Base-by-base conservation (phyloP, 495 filamentous ascomycete genomes). In the Aspergillus bertholletiae region DNA sequence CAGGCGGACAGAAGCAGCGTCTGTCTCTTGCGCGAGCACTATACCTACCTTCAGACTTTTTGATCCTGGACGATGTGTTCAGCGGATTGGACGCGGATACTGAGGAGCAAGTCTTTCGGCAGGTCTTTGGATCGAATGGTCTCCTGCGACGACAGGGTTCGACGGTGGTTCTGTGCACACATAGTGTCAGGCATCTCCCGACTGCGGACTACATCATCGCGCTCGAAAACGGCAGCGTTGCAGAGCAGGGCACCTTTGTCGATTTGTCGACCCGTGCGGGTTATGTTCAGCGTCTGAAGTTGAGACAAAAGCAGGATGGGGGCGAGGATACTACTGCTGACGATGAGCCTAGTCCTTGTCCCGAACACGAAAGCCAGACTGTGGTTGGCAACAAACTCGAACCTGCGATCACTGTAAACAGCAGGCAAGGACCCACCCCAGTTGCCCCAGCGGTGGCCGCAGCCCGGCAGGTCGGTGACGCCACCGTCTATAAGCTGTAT, bases 11-110 rank as follows among this genome's bases (percentile, higher is more conserved):
- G 55, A 72, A 64, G 32, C 66, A 71, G 49, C 60, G 72, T 12
- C 12, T 70, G 44, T 69, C 73, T 6, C 49, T 82, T 1, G 80
- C 80, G 13, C 60, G 80, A 21, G 74, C 74, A 39, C 47, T 84
- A 0, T 82, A 82, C 51, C 58, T 51, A 45, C 60, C 0, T 7
- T 69, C 3, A n/a, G 64, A 2, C 54, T 52, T n/a, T 62, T 63
- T 22, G 54, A 60, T 59, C 53, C 62, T 43, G 4, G 56, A 77
- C 46, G 68, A 76, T 35, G 60, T 71, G 0, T 61, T 76, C 17
- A 72, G 67, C 18, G 73, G 65, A 0, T 49, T 76, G 1, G 64
- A 67, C 23, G 46, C 23, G 0, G 60, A 71, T 18, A 81, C 80
- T 1, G 76, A 79, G 55, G 66, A 75, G 7, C 60, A 68, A 5